A percentile compares a stretch with the other conserved stretches of the same genome.
Conservation (phyloP, 768 basidiomycete genomes). For the Amanita exitialis region DNA sequence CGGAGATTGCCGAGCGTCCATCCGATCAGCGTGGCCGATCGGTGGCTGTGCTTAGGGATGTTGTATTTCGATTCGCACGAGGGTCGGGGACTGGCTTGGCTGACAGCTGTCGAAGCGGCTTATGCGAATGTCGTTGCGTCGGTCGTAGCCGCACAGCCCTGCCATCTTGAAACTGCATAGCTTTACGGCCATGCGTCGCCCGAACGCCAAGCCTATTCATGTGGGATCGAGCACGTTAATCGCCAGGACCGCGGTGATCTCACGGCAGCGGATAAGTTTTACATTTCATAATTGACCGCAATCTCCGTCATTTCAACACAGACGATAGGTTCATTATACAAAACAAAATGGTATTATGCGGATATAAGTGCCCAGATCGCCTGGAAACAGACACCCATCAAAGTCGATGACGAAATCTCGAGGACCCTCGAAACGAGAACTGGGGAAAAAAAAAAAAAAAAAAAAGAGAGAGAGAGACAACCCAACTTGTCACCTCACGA, state of each 20-base stretch:
- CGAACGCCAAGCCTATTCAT: too few relatives aligned
- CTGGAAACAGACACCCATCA: background rate
- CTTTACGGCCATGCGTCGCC: background rate
- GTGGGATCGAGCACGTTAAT: too few relatives aligned
- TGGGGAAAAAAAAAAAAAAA: background rate
- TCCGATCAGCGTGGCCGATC: conserved; percentile 4
- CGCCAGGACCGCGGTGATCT: background rate
- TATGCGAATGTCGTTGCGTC: too few relatives aligned
- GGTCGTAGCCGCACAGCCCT: background rate
- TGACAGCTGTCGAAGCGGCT: too few relatives aligned
- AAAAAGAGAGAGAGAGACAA: too few relatives aligned
- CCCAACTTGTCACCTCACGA: background rate
- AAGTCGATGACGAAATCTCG: background rate
- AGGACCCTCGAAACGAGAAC: background rate
- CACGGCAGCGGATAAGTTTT: background rate
- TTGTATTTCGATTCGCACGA: background rate
- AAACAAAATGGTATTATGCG: background rate
- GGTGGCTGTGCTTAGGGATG: conserved; percentile 2
- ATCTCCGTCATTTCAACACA: background rate
- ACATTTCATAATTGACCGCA: background rate
- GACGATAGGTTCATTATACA: background rate
- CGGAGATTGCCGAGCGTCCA: conserved; percentile 4
- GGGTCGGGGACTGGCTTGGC: too few relatives aligned
- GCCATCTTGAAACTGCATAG: background rate
- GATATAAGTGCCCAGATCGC: background rate